Base-by-base conservation (phyloP, 371 early-diverging fungal genomes). In the Synchytrium microbalum region DNA sequence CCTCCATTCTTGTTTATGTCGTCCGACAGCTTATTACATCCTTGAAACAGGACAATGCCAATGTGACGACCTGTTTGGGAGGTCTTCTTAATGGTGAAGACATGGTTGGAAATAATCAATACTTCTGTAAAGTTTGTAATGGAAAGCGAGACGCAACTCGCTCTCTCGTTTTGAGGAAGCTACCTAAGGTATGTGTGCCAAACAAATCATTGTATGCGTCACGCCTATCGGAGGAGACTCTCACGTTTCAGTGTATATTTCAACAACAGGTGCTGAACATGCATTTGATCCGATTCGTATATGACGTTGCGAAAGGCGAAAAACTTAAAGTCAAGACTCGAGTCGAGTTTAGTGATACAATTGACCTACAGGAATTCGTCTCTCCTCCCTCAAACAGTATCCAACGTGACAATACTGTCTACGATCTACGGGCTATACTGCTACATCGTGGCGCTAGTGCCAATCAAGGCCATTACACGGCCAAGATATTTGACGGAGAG, bases 401-500 rank as follows among this genome's bases (percentile, higher is more conserved):
- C 14, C 26, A 64, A 5, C 61, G 24, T 16, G 58, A 65, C 3
- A 55, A 57, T 2, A 61, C 51, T 0, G 27, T 69, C 8, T 78
- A 78, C 51, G 75, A 79, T 10, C 64, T 78, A 24, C 59, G 69
- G 14, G 77, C 72, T 1, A 77, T 79, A 25, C 72, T 78, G n/a
- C 64, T 79, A 19, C 79, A 78, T 61, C 72, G 71, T 46, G 79
- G 79, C 25, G 58, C 69, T 27, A 70, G 72, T 10, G 72, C 79
- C 2, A 70, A 78, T 33, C 73, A 75, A 25, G 79, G 79, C 3
- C 79, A 78, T 52, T 78, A 76, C 62, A 38, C 70, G 32, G 72
- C 72, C 8, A 67, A 72, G 67, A 69, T 72, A 26, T 61, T 65
- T n/a, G 66, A 71, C 32, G 59, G 56, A 54, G 26, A n/a, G 68